A percentile compares a stretch with the other conserved stretches of the same genome.
Evolutionary conservation across 192 early-diverging fungal genomes (phyloP).

Genomic region (Backusella circina): DNA sequence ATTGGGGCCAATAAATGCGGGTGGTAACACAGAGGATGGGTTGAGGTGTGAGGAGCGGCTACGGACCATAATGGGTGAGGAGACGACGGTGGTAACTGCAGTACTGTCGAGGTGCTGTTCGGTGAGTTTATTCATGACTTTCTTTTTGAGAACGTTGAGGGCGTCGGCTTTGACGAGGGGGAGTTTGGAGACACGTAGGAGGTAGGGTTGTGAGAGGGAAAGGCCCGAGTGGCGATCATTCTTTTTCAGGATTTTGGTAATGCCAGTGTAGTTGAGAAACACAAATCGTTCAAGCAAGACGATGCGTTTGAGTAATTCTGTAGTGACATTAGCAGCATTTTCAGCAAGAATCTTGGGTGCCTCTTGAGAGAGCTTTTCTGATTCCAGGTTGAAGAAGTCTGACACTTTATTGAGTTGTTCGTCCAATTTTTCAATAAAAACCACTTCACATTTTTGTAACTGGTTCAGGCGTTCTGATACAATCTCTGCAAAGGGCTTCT

Average conservation of each 20-base stretch:
- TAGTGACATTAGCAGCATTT: slow-evolving; percentile 23
- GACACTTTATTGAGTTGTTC: slow-evolving; percentile 60
- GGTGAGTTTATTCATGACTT: slow-evolving; percentile 61
- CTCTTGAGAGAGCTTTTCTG: slow-evolving; percentile 8
- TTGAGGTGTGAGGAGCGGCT: slow-evolving; percentile 22
- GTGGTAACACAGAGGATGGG: slow-evolving; percentile 18
- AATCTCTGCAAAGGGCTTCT: slow-evolving; percentile 51
- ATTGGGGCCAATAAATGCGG: slow-evolving; percentile 53
- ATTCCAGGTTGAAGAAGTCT: slow-evolving; percentile 37
- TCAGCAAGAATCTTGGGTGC: slow-evolving; percentile 21
- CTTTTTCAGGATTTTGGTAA: slow-evolving; percentile 87
- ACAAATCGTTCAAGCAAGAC: slow-evolving; percentile 76
- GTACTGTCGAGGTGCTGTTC: slow-evolving; percentile 15
- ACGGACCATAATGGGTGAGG: slow-evolving; percentile 31
- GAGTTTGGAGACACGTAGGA: slow-evolving; percentile 49
- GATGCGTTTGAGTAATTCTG: slow-evolving; percentile 54
- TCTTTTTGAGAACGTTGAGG: slow-evolving; percentile 63
- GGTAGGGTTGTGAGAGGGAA: slow-evolving; percentile 64
- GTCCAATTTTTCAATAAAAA: slow-evolving; percentile 69
- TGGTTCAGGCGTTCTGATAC: slow-evolving; percentile 52
- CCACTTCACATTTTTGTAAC: slow-evolving; percentile 56
- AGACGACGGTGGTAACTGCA: neutral
- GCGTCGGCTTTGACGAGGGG: slow-evolving; percentile 68
- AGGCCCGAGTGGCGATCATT: slow-evolving; percentile 81
- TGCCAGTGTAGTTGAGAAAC: slow-evolving; percentile 83